Evolutionary conservation across 345 rosid genomes (phyloP), one percentile per base, ranked within the genome.

Genomic region (Pelargonium nanum): DNA sequence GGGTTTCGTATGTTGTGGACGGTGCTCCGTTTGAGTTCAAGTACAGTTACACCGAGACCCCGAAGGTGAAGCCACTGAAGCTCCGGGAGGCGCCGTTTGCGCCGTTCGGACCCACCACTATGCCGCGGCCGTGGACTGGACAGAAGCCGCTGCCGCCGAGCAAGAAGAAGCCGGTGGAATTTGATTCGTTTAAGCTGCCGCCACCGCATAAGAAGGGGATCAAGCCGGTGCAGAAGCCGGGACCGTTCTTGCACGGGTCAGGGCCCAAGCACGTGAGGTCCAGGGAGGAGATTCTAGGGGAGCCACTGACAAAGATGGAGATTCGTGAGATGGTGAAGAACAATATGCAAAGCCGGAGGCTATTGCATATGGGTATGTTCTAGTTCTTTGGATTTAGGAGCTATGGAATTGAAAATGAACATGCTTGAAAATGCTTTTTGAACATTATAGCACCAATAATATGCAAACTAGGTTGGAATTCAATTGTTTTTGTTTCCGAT

Each of bases 1-100:
- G 96, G 24, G 54, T 87, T 53, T 70, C 94, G 32, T 89, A 82
- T 64, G 82, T 85, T 51, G 76, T 87, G 59, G 77, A 93, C 66
- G 97, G 96, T 53, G 88, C 97, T 55, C 97, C 99, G 24, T 93
- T 85, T 25, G 94, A 89, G 80, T 89, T 93, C 77, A 84, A 87
- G 70, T 93, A 93, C 76, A 93, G 99, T 67, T 93, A 89, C 74
- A 85, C 97, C 20, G 97, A 92, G 79, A 79, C 93, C 52, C 96
- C 97, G 15, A 92, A 85, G 68, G 78, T 71, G 55, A 82, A 76
- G 80, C 97, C 99, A 12, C 55, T 87, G 56, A 85, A 78, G 76
- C 77, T 93, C 21, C 76, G 88, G 64, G 97, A 89, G 76, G 70
- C 94, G 12, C 81, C 96, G 16, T 89, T 69, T 58, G 78, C 88